Base-by-base conservation (phyloP, 1,284 basidiomycete genomes). In the Microbotryum lychnidis-dioicae region DNA sequence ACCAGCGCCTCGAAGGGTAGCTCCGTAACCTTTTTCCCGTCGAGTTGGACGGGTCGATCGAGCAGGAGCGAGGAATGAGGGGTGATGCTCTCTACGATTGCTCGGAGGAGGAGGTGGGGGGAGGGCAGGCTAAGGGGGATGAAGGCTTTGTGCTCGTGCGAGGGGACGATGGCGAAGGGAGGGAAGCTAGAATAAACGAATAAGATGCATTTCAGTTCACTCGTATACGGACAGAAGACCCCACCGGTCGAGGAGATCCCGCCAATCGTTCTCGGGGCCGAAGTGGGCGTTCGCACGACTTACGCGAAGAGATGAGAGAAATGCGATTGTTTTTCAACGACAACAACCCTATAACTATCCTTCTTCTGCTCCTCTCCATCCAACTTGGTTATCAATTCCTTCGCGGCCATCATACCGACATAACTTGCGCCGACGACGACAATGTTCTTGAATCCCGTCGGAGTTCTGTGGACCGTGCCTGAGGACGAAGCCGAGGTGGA, bases 1-100 rank as follows among this genome's bases (percentile, higher is more conserved):
- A 79, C 63, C 42, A 70, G 61, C 60, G 77, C 78, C 44, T 76
- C 76, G 56, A 75, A 78, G 1, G 70, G 58, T 21, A 67, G 18
- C 42, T 69, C 62, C 10, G 56, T 61, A 4, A 47, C 56, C 16
- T 25, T 25, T 7, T 33, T 6, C 12, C 62, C 57, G 42, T 66
- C 64, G 14, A 69, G 51, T 23, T 33, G 18, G 6, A 66, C 56
- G 18, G 54, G 53, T 20, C 58, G 42, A 50, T 62, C 63, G 37
- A 67, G 57, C 9, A 29, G 33, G 42, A 64, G 37, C 25, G 51
- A 45, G 14, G 47, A 27, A 18, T 33, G 52, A 10, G 54, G 27
- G 23, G 69, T 27, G 8, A 42, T 42, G 37, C 37, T 42, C 16
- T 60, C 46, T 12, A 56, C 31, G 33, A 25, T 27, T 7, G 67